Conservation (phyloP, 1,284 basidiomycete genomes). For the Irpex sp. region DNA sequence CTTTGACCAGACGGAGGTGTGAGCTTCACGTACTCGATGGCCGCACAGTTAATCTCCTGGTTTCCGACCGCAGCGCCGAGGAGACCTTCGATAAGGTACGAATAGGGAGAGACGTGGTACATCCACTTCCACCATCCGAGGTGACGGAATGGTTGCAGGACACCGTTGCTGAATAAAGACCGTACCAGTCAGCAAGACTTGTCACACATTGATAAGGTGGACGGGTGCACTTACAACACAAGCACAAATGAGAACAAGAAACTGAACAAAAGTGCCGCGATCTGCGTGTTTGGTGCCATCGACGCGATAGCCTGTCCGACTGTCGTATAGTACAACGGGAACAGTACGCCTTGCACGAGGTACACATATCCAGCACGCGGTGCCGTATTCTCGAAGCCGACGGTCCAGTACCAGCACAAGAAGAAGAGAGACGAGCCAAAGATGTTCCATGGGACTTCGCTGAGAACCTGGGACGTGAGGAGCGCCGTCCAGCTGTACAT, state of each 20-base stretch:
- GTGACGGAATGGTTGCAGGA: conserved; percentile 57
- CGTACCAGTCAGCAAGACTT: background rate
- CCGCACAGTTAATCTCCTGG: conserved; percentile 41
- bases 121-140: conserved; percentile 86
- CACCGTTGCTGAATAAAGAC: conserved; percentile 45
- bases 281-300: conserved; percentile 62
- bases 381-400: conserved; percentile 45
- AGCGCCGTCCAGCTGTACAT: conserved; percentile 85
- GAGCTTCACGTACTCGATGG: conserved; percentile 41
- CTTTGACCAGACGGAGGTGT: conserved; percentile 59
- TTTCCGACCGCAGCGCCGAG: conserved; percentile 43
- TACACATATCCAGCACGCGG: conserved; percentile 55
- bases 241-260: conserved; percentile 61
- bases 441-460: conserved; percentile 68
- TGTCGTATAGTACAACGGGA: conserved; percentile 55
- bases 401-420: conserved; percentile 71
- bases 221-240: conserved; percentile 48
- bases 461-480: conserved; percentile 56
- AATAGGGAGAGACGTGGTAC: conserved; percentile 77
- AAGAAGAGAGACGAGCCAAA: conserved; percentile 56
- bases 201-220: no score
- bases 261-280: conserved; percentile 63
- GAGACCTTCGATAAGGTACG: conserved; percentile 61
- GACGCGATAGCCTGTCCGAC: conserved; percentile 52
- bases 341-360: conserved; percentile 47